Evolutionary conservation across 331 rosid species (phyloP).

Genomic region (Quercus lobata): DNA sequence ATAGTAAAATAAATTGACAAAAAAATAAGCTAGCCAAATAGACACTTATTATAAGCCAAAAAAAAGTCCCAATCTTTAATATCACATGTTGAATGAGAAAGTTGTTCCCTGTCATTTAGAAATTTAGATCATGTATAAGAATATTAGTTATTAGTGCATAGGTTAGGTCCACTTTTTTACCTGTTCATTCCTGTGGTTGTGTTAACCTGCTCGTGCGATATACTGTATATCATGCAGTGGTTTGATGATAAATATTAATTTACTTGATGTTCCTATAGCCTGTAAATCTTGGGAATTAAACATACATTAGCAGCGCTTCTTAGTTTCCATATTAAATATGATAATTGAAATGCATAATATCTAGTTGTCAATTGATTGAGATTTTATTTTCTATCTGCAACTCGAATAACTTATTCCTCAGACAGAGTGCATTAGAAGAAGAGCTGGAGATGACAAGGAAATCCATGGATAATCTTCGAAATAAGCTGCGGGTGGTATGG

Average conservation of each 20-base stretch:
- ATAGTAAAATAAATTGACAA: no score
- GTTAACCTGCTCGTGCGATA: neutral
- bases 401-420: constrained; percentile 78
- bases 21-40: no score
- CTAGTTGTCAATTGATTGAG: constrained; percentile 20
- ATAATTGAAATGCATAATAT: neutral
- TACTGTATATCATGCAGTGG: neutral
- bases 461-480: constrained; percentile 62
- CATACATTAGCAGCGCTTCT: neutral
- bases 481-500: constrained; percentile 77
- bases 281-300: neutral
- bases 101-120: neutral
- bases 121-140: neutral
- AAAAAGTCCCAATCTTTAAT: neutral
- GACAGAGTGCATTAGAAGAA: constrained; percentile 97
- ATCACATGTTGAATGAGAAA: neutral
- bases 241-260: neutral
- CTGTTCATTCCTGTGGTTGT: neutral
- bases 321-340: neutral
- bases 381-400: constrained; percentile 37
- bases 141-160: neutral
- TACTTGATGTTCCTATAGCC: neutral
- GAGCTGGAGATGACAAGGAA: constrained; percentile 65
- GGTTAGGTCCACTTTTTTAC: neutral
- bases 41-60: no score